Evolutionary conservation across 2,329 filamentous ascomycete genomes (phyloP).

Genomic region (Colletotrichum sp.): DNA sequence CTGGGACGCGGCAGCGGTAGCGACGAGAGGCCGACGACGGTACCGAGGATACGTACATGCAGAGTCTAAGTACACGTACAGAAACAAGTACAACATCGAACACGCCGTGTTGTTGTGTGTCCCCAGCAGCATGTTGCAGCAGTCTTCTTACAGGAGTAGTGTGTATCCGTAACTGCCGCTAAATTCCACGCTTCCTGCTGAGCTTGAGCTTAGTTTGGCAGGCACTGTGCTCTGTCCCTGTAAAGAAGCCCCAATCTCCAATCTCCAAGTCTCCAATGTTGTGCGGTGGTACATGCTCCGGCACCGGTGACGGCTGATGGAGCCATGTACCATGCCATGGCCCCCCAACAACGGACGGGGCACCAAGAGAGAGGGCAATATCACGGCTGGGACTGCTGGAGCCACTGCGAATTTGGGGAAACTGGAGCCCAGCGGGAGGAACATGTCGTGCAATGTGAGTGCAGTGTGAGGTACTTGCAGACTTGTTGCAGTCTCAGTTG

Average conservation of each 20-base stretch:
- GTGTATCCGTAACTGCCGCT: conserved; percentile 7
- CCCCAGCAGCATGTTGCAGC: not conserved
- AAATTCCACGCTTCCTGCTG: not conserved
- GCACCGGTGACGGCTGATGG: not conserved
- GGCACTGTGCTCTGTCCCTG: not conserved
- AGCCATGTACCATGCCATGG: not conserved
- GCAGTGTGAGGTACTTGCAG: not conserved
- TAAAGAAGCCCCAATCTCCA: not conserved
- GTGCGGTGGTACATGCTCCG: not conserved
- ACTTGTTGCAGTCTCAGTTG: not conserved
- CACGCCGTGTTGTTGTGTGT: not conserved
- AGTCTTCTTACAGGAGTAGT: not conserved
- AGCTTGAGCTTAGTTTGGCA: not conserved
- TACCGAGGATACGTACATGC: not conserved
- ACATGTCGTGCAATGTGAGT: not conserved
- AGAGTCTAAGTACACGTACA: not conserved
- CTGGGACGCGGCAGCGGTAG: not conserved
- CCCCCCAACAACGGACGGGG: not conserved
- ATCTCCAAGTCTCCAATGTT: not conserved
- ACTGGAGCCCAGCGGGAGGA: not conserved
- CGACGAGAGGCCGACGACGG: not conserved
- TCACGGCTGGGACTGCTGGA: not conserved
- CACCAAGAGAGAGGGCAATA: not conserved
- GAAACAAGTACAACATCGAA: not conserved
- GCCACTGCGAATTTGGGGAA: not conserved